phyloP scores from a whole-genome alignment of 331 rosid species.

The Pyrus hybrid region DNA sequence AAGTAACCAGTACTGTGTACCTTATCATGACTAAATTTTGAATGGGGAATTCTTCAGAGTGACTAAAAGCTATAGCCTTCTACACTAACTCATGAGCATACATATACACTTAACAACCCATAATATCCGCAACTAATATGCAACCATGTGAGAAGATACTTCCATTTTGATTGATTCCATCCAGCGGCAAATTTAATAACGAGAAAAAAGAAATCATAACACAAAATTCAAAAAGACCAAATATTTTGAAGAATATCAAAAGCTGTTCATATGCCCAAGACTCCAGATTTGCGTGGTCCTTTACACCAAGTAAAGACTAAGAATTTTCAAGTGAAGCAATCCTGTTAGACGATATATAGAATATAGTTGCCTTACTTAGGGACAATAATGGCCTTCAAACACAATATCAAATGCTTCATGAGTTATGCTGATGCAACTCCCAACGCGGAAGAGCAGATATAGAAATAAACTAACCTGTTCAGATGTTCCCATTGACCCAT shows the following conservation, averaged over 20 bases:
- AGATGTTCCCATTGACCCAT: slow-evolving; percentile 95
- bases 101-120: background rate
- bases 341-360: background rate
- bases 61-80: background rate
- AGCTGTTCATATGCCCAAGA: background rate
- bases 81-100: background rate
- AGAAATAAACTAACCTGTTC: slow-evolving; percentile 62
- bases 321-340: background rate
- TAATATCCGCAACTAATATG: background rate
- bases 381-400: background rate
- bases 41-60: background rate
- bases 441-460: background rate
- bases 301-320: background rate
- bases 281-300: background rate
- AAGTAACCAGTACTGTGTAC: background rate
- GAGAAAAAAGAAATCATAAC: background rate
- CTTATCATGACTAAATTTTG: background rate
- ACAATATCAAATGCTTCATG: background rate
- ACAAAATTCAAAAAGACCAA: background rate
- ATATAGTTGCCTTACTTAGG: background rate
- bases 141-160: background rate
- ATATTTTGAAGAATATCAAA: background rate
- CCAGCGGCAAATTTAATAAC: too few species aligned
- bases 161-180: background rate
- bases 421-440: background rate